Conservation (phyloP, 345 rosid species). For the Salix viminalis region DNA sequence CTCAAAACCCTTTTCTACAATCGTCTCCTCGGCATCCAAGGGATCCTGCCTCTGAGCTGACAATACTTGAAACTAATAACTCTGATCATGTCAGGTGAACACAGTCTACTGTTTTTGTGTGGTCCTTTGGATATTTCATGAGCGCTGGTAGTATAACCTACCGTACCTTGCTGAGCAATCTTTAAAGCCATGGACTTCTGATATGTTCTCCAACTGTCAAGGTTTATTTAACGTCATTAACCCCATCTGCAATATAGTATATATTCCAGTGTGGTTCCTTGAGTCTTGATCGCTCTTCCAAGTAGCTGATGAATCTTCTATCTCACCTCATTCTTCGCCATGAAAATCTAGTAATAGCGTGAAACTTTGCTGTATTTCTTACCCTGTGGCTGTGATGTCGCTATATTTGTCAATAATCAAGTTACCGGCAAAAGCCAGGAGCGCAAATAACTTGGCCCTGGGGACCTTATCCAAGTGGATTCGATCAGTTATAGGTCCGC, state of each 20-base stretch:
- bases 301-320: background rate
- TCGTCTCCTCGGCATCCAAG: too few species aligned
- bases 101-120: too few species aligned
- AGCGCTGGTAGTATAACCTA: background rate
- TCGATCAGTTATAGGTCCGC: background rate
- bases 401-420: background rate
- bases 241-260: background rate
- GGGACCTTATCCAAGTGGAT: background rate
- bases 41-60: too few species aligned
- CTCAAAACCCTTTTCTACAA: too few species aligned
- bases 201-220: background rate
- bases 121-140: too few species aligned
- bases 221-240: background rate
- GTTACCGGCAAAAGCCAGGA: background rate
- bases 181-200: background rate
- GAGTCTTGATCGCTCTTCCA: background rate
- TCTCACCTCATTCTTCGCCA: background rate
- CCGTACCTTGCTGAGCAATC: background rate
- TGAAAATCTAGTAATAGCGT: background rate
- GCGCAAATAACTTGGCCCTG: background rate
- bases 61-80: too few species aligned
- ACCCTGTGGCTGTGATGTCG: background rate
- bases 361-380: background rate
- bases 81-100: too few species aligned
- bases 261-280: background rate